A percentile compares a stretch with the other conserved stretches of the same genome.
Conservation (phyloP, 2,329 filamentous ascomycete genomes). For the Ambrosiella cleistominuta region DNA sequence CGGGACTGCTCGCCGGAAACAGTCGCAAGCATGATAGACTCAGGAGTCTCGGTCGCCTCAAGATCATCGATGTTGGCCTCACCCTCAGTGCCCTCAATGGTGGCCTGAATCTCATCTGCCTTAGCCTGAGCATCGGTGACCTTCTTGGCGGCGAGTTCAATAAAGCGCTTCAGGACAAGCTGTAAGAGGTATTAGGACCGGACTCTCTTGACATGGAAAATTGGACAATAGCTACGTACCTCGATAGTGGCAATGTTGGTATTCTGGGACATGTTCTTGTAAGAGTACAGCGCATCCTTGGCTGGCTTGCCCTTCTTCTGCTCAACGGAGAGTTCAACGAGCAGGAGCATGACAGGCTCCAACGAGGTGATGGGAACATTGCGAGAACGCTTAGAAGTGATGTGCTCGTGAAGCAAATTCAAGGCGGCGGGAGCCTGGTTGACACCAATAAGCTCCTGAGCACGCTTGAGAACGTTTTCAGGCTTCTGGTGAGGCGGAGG, state of each 20-base stretch:
- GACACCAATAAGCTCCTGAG: constrained; percentile 96
- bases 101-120: constrained; percentile 85
- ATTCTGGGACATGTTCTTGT: constrained; percentile 99
- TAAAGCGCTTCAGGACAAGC: constrained; percentile 93
- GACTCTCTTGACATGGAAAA: not conserved
- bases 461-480: constrained; percentile 97
- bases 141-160: constrained; percentile 90
- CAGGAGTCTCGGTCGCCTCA: constrained; percentile 90
- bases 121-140: constrained; percentile 90
- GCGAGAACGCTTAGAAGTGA: constrained; percentile 92
- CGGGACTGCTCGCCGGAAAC: constrained; percentile 95
- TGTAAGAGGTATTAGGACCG: constrained; percentile 19
- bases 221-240: constrained; percentile 21
- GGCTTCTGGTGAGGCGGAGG: constrained; percentile 94
- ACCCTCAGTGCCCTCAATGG: constrained; percentile 52
- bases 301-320: constrained; percentile 95
- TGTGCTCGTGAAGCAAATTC: constrained; percentile 94
- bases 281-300: constrained; percentile 97
- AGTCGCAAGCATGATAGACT: constrained; percentile 93
- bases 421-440: constrained; percentile 83
- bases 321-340: constrained; percentile 92
- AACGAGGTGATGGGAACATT: constrained; percentile 92
- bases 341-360: constrained; percentile 95
- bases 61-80: constrained; percentile 70
- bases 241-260: constrained; percentile 97